Conservation (phyloP, 345 rosid genomes). For the Acer saccharum region DNA sequence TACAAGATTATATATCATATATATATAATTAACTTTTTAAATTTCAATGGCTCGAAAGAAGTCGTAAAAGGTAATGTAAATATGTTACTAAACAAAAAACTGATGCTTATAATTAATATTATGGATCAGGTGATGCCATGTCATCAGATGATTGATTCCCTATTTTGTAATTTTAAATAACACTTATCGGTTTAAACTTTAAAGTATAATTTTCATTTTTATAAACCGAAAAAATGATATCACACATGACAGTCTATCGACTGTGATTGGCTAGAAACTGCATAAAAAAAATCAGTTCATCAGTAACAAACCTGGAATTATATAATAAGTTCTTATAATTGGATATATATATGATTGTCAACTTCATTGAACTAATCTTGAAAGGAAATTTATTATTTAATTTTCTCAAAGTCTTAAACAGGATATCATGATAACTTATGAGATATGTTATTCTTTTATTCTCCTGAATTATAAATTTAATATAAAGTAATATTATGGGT, state of each 20-base stretch:
- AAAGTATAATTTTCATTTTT: background rate
- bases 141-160: background rate
- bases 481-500: background rate
- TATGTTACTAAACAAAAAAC: background rate
- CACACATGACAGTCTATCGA: background rate
- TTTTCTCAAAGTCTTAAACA: background rate
- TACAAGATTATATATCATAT: background rate
- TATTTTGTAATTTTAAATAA: background rate
- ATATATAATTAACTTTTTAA: no score
- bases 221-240: background rate
- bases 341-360: slow-evolving; percentile 11
- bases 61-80: background rate
- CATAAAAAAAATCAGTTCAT: background rate
- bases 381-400: slow-evolving; percentile 2
- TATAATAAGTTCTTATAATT: background rate
- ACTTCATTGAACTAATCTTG: slow-evolving; percentile 7
- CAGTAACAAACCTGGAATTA: background rate
- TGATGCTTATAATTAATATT: background rate
- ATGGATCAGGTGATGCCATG: background rate
- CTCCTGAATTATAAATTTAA: background rate
- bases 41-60: background rate
- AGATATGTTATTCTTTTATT: background rate
- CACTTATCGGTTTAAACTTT: background rate
- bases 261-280: slow-evolving; percentile 12
- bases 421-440: background rate